Conservation (phyloP, 495 filamentous ascomycete species). For the Penicillium ucsense region DNA sequence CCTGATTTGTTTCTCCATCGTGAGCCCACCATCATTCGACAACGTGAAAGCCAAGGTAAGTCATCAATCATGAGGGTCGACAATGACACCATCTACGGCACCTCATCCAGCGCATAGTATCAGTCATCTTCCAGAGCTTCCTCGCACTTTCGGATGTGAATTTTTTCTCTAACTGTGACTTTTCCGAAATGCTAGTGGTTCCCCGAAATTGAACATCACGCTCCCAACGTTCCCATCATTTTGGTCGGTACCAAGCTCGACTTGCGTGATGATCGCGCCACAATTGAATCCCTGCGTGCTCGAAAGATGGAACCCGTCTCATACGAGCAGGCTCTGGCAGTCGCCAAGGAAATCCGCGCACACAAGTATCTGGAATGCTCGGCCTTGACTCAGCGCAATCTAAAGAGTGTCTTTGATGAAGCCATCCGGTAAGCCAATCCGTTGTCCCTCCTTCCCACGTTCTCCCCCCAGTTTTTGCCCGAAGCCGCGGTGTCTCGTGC, state of each 20-base stretch:
- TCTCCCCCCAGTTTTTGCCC: too few relatives aligned
- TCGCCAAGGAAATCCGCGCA: constrained; percentile 86
- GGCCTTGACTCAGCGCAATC: constrained; percentile 87
- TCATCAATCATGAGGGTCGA: background rate
- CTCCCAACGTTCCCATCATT: constrained; percentile 91
- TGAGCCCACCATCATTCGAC: constrained; percentile 93
- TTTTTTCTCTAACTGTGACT: too few relatives aligned
- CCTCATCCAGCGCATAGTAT: background rate
- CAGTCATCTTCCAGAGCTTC: too few relatives aligned
- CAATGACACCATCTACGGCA: background rate
- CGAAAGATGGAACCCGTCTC: constrained; percentile 88
- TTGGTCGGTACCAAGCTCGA: constrained; percentile 97
- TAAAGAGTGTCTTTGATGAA: constrained; percentile 97
- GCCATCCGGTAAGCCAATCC: constrained; percentile 69
- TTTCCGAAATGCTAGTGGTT: constrained; percentile 55
- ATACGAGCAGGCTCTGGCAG: constrained; percentile 75
- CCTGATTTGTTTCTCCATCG: constrained; percentile 96
- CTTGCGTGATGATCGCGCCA: constrained; percentile 81
- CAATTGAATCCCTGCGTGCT: constrained; percentile 62
- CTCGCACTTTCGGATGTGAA: too few relatives aligned
- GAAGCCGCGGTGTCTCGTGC: too few relatives aligned
- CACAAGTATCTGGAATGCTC: constrained; percentile 97
- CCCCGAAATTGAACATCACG: constrained; percentile 94
- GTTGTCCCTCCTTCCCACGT: background rate
- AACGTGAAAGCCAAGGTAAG: constrained; percentile 93